phyloP scores from a whole-genome alignment of 768 basidiomycete genomes.

The Trametes cinnabarina region DNA sequence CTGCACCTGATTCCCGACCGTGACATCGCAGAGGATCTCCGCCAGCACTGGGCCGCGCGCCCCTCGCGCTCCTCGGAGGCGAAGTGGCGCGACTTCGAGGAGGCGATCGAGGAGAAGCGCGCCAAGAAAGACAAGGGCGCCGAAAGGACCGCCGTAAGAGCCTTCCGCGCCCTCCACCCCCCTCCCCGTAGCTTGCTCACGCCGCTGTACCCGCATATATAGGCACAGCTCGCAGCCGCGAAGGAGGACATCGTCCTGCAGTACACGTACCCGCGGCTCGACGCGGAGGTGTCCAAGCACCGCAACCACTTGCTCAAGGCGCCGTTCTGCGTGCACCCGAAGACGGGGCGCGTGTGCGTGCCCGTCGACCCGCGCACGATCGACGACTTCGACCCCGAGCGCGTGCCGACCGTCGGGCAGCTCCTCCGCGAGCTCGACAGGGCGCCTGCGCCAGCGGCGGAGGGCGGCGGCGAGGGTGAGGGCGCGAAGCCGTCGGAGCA shows the following conservation, averaged over 20 bases:
- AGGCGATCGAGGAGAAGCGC: slow-evolving; percentile 16
- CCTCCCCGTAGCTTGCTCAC: too few species aligned
- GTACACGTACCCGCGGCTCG: slow-evolving; percentile 94
- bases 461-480: neutral
- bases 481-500: too few species aligned
- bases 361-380: slow-evolving; percentile 78
- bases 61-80: slow-evolving; percentile 54
- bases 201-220: neutral
- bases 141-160: too few species aligned
- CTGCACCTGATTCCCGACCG: slow-evolving; percentile 73
- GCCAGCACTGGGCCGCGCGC: slow-evolving; percentile 56
- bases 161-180: too few species aligned
- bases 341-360: slow-evolving; percentile 93
- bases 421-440: slow-evolving; percentile 78
- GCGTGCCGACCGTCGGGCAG: slow-evolving; percentile 83
- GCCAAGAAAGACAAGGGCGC: slow-evolving; percentile 26
- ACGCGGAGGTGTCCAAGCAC: slow-evolving; percentile 96
- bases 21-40: slow-evolving; percentile 45
- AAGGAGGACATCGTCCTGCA: slow-evolving; percentile 89
- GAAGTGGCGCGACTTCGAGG: slow-evolving; percentile 73
- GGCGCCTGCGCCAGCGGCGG: neutral
- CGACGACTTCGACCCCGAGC: slow-evolving; percentile 78
- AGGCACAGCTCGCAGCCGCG: slow-evolving; percentile 42
- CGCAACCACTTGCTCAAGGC: slow-evolving; percentile 97
- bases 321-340: slow-evolving; percentile 96